phyloP scores from a whole-genome alignment of 352 stramenopile species.

The Pythium dissimile region DNA sequence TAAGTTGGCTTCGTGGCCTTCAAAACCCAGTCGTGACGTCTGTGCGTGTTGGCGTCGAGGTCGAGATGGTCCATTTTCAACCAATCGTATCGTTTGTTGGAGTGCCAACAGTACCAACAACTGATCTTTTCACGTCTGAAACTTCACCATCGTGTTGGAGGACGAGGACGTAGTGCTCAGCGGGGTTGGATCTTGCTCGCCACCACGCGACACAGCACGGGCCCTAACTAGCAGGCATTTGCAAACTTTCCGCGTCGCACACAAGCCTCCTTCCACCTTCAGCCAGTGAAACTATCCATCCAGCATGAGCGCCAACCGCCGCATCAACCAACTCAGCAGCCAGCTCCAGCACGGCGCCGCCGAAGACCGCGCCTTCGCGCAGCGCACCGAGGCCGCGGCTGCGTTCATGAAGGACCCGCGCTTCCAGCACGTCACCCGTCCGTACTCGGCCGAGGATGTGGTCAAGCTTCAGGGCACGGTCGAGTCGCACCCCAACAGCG shows the following conservation, averaged over 20 bases:
- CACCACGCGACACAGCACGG: no score
- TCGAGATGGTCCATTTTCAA: constrained; percentile 21
- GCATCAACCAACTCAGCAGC: constrained; percentile 70
- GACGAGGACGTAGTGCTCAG: constrained; percentile 23
- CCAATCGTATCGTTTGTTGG: constrained; percentile 25
- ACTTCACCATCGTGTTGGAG: constrained; percentile 6
- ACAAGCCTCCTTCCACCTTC: background rate
- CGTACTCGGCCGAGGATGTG: constrained; percentile 78
- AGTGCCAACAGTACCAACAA: no score
- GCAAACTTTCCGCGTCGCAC: constrained; percentile 16
- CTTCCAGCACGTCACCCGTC: constrained; percentile 79
- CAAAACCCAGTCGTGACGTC: constrained; percentile 47
- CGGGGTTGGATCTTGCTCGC: no score
- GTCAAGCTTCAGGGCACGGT: constrained; percentile 85
- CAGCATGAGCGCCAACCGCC: constrained; percentile 61
- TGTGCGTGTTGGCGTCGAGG: constrained; percentile 35
- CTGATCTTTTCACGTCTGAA: constrained; percentile 33
- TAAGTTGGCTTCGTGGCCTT: background rate
- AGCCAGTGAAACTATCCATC: background rate
- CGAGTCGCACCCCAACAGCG: constrained; percentile 37
- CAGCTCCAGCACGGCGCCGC: constrained; percentile 42
- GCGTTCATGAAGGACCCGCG: constrained; percentile 70
- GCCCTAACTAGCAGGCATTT: constrained; percentile 12
- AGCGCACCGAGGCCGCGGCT: constrained; percentile 70
- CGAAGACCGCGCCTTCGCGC: constrained; percentile 59